A percentile compares a stretch with the other conserved stretches of the same genome.
Conservation (phyloP, 202 grass and related monocot genomes). For the Carex arenaria region DNA sequence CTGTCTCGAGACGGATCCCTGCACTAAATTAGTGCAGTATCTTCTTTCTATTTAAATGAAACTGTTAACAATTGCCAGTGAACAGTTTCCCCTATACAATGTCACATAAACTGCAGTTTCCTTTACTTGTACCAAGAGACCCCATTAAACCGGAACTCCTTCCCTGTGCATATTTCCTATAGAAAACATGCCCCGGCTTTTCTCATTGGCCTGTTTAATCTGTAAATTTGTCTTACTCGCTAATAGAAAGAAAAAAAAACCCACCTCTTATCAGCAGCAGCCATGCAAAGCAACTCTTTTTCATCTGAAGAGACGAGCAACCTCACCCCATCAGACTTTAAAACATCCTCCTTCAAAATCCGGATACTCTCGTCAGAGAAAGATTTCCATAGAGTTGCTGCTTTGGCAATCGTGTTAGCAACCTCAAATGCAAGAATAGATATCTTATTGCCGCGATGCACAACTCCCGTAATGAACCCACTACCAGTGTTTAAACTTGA, state of each 20-base stretch:
- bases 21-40: neutral
- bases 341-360: constrained; percentile 66
- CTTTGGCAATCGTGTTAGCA: constrained; percentile 90
- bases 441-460: constrained; percentile 54
- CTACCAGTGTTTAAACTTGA: constrained; percentile 75
- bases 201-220: neutral
- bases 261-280: constrained; percentile 85
- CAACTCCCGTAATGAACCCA: constrained; percentile 66
- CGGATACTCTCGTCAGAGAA: constrained; percentile 75
- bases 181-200: neutral
- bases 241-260: neutral
- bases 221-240: neutral
- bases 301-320: constrained; percentile 62
- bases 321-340: constrained; percentile 81
- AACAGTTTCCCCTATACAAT: constrained; percentile 22
- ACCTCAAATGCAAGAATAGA: constrained; percentile 92
- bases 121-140: neutral
- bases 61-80: neutral
- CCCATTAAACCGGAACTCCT: neutral
- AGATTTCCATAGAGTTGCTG: constrained; percentile 59
- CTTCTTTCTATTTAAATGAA: neutral
- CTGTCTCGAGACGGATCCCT: neutral
- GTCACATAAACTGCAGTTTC: constrained; percentile 14
- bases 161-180: neutral
- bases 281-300: constrained; percentile 57